Base-by-base conservation (phyloP, 2,329 filamentous ascomycete genomes). In the Aspergillus pseudonomiae region DNA sequence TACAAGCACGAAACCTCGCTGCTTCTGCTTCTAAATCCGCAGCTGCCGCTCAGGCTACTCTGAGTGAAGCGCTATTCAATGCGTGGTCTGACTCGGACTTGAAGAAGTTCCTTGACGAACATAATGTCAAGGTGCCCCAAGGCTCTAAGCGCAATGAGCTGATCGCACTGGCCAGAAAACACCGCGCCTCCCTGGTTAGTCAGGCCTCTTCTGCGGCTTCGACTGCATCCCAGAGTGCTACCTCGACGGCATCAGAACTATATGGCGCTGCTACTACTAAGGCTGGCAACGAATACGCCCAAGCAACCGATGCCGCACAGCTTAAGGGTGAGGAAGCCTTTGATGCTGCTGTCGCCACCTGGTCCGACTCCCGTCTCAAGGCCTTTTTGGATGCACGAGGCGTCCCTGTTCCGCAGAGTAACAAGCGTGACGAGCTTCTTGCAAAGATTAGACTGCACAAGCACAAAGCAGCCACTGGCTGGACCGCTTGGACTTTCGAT, bases 41-140 rank as follows among this genome's bases (percentile, higher is more conserved):
- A 14, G 87, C 89, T 57, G 83, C 87, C 45, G 90, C 92, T 1
- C 90, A 93, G 70, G 83, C 89, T 58, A 90, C 88, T 55, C 81
- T 98, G 48, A 92, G 90, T 66, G 92, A 98, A 71, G 89, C 90
- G 72, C 83, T 97, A 59, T 91, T 98, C 73, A 89, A 96, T 71
- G 89, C 91, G 4, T 99, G 95, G 95, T 89, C 91, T 73, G 94
- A 97, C 74, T 89, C 86, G 72, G 84, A 96, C 78, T 85, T 99
- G 76, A 98, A 98, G 85, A 90, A 92, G 67, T 98, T 95, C 82
- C 89, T 89, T 61, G 94, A 98, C 82, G 92, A 94, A 85, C 95
- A 98, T 71, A 88, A 88, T 63, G 91, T 99, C 75, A 85, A 85
- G 82, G 92, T 97, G 57, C 95, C 95, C 11, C 94, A 98, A 75